A percentile compares a stretch with the other conserved stretches of the same genome.
phyloP scores from a whole-genome alignment of 2,329 filamentous ascomycete genomes.

The Neoarthrinium moseri region DNA sequence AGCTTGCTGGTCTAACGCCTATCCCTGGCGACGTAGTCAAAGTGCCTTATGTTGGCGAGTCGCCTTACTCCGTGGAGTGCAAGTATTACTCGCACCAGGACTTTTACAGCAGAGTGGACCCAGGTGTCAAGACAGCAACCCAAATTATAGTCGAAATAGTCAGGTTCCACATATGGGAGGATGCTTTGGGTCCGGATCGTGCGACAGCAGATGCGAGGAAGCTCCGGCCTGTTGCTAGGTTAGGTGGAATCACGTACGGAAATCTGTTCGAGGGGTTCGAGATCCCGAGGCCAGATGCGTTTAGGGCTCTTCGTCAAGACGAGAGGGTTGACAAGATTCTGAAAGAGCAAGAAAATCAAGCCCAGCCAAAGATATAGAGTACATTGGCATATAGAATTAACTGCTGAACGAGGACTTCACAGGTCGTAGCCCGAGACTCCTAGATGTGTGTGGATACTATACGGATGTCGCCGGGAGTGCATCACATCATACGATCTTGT shows the following conservation, averaged over 20 bases:
- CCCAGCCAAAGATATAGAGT: no score
- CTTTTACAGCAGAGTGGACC: slow-evolving; percentile 4
- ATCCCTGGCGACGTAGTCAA: slow-evolving; percentile 5
- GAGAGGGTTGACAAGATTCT: slow-evolving; percentile 2
- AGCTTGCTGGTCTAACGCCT: slow-evolving; percentile 12
- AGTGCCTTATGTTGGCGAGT: slow-evolving; percentile 10
- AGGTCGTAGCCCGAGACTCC: no score
- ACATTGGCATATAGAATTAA: no score
- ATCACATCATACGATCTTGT: no score
- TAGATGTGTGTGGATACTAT: no score
- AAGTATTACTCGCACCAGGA: slow-evolving; percentile 11
- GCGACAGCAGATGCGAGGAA: slow-evolving; percentile 7
- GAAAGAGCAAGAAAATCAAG: no score
- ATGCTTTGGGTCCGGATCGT: slow-evolving; percentile 6
- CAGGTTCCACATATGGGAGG: slow-evolving; percentile 12
- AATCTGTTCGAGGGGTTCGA: slow-evolving; percentile 11
- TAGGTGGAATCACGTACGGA: slow-evolving; percentile 13
- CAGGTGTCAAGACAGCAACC: slow-evolving; percentile 6
- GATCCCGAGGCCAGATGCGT: slow-evolving; percentile 11
- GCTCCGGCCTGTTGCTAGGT: slow-evolving; percentile 9
- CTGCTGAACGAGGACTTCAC: no score
- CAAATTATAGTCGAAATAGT: slow-evolving; percentile 9
- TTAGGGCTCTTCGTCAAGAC: slow-evolving; percentile 8
- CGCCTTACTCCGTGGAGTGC: slow-evolving; percentile 13
- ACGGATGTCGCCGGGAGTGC: no score